These are phyloP conservation scores for Aquilaria yunnanensis DNA, from an alignment of 345 rosid genomes.

Conservation along the genomic window DNA sequence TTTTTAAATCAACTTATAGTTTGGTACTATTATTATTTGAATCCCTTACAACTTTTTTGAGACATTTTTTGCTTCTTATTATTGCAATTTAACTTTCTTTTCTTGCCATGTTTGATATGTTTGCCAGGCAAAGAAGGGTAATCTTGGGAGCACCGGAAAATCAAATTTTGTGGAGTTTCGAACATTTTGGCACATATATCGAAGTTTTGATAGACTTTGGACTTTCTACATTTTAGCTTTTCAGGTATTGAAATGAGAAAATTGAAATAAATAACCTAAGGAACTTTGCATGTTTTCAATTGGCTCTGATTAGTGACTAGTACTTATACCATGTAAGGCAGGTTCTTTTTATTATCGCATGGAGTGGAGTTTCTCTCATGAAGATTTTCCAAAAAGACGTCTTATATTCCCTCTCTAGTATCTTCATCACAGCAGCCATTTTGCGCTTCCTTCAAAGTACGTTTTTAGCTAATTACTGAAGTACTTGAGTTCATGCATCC, in stretches of 20 bases:
- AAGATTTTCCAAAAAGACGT: constrained; percentile 57
- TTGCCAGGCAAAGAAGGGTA: constrained; percentile 57
- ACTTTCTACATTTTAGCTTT: constrained; percentile 81
- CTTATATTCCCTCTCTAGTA: constrained; percentile 68
- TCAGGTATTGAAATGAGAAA: constrained; percentile 49
- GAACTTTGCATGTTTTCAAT: neutral
- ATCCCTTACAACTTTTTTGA: constrained; percentile 10
- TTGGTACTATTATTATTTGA: constrained; percentile 10
- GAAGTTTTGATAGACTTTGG: constrained; percentile 94
- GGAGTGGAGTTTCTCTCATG: constrained; percentile 49
- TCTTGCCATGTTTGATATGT: no score
- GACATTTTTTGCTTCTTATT: constrained; percentile 14
- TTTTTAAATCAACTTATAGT: constrained; percentile 78
- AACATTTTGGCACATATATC: constrained; percentile 93
- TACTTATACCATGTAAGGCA: constrained; percentile 21
- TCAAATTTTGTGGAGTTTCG: constrained; percentile 89
- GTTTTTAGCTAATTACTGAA: constrained; percentile 11
- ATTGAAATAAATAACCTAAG: neutral
- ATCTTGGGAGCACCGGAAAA: constrained; percentile 71
- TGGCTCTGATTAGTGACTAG: neutral
- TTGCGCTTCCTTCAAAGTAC: constrained; percentile 90
- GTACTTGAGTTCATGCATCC: no score
- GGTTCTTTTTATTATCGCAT: constrained; percentile 86
- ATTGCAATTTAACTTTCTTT: neutral
- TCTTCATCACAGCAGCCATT: constrained; percentile 89